Base-by-base conservation (phyloP, 441 rosid genomes). In the Daphne laureola region DNA sequence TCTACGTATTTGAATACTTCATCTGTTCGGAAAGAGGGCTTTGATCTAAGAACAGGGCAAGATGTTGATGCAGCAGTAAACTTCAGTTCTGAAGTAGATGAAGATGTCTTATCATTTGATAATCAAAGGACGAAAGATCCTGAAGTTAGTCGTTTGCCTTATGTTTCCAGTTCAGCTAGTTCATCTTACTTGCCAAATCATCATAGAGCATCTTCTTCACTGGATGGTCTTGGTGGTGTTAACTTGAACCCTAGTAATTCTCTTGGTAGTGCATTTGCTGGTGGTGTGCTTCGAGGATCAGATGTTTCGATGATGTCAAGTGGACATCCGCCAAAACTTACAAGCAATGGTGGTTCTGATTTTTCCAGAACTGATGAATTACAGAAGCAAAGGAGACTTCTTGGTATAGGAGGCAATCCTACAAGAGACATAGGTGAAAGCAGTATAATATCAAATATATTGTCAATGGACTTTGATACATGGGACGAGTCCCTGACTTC, bases 381-480 rank as follows among this genome's bases (percentile, higher is more conserved):
- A 59, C 77, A 62, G 65, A 77, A 60, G 54, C 78, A 67, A 43
- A 40, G 58, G 46, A 64, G 66, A 31, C 43, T 58, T 14, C 67
- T 62, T 38, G 58, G 59, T 59, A 53, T 55, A 57, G 74, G 66
- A 26, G 46, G 62, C 47, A 59, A 57, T 61, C 51, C 58, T 46
- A 38, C 66, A 15, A 12, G 56, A 35, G 80, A 76, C 68, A 64
- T 66, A 38, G 95, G 87, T 50, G 95, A 90, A 70, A 73, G 75
- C 78, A 89, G 75, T 65, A 73, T 78, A 60, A 78, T 85, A 48
- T 83, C 97, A 46, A 75, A 87, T 63, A 87, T 93, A 51, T 70
- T 90, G 55, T 86, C 93, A 1, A 63, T 87, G 49, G 99, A 93
- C 66, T 77, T 85, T 56, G 96, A 90, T 78, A 54, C 89, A 15